Conservation (phyloP, 2,329 filamentous ascomycete genomes). For the Mycogone perniciosa region DNA sequence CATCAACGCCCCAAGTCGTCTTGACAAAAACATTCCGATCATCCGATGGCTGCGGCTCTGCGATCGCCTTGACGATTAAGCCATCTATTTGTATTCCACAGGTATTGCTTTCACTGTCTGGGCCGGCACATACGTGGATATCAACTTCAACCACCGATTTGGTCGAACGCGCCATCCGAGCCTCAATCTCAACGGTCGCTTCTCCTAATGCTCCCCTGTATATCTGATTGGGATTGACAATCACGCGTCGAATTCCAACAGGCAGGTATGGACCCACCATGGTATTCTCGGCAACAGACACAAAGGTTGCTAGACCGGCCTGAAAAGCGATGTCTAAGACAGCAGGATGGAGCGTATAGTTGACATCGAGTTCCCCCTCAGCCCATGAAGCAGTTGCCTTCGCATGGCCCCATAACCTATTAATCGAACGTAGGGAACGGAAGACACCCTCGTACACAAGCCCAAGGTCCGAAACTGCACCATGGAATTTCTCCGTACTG, state of each 20-base stretch:
- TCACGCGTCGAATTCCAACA: not conserved
- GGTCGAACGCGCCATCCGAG: not conserved
- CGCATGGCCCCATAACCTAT: not conserved
- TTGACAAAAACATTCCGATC: not conserved
- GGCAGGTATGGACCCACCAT: not conserved
- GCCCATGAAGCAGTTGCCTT: not conserved
- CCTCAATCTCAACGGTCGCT: not conserved
- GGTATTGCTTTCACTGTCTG: not conserved
- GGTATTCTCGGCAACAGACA: not conserved
- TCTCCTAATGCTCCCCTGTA: not conserved
- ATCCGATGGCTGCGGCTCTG: not conserved
- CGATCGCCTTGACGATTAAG: not conserved
- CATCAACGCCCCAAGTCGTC: not conserved
- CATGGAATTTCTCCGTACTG: not conserved
- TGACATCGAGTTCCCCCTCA: not conserved
- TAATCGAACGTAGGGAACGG: not conserved
- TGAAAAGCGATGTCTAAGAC: not conserved
- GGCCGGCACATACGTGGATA: not conserved
- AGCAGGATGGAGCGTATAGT: conserved; percentile 1
- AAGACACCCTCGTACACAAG: not conserved
- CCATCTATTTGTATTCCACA: not conserved
- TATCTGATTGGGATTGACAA: not conserved
- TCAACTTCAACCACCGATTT: not conserved
- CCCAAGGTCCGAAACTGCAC: not conserved
- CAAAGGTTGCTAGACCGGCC: not conserved